Evolutionary conservation across 1,139 yeast species (phyloP).

Genomic region (Spencermartinsiella ligniputridi): DNA sequence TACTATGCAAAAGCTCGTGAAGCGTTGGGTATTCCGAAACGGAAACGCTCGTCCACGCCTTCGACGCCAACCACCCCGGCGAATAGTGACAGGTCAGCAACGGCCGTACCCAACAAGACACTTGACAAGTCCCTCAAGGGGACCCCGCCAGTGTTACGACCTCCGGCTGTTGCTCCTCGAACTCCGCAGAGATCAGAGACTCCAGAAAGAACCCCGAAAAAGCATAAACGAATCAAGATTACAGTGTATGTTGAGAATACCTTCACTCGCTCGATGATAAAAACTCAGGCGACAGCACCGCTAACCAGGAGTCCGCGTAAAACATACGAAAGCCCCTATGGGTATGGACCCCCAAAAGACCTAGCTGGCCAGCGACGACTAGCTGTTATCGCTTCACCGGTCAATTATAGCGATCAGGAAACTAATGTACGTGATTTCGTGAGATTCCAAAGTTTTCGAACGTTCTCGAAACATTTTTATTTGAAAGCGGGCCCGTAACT

Average conservation of each 20-base stretch:
- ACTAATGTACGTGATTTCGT: too few species aligned
- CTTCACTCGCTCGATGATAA: neutral
- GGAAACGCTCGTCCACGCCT: slow-evolving; percentile 8
- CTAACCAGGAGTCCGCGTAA: slow-evolving; percentile 16
- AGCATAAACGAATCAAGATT: neutral
- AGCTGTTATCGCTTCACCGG: slow-evolving; percentile 10
- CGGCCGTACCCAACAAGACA: neutral
- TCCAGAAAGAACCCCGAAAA: slow-evolving; percentile 5
- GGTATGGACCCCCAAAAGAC: slow-evolving; percentile 14
- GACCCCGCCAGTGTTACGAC: neutral
- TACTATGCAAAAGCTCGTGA: slow-evolving; percentile 19
- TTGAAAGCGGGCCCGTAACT: too few species aligned
- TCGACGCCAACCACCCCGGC: slow-evolving; percentile 2
- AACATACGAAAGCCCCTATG: slow-evolving; percentile 16
- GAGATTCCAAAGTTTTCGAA: too few species aligned
- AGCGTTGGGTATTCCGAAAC: slow-evolving; percentile 15
- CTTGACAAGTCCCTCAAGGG: neutral
- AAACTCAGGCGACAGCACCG: neutral
- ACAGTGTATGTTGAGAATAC: neutral
- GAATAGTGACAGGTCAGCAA: too few species aligned
- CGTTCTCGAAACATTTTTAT: neutral
- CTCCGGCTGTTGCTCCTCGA: neutral
- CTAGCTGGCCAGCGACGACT: slow-evolving; percentile 14
- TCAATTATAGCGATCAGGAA: neutral
- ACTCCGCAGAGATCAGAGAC: neutral